phyloP scores from a whole-genome alignment of 495 filamentous ascomycete genomes.

The Penicillium angulare region DNA sequence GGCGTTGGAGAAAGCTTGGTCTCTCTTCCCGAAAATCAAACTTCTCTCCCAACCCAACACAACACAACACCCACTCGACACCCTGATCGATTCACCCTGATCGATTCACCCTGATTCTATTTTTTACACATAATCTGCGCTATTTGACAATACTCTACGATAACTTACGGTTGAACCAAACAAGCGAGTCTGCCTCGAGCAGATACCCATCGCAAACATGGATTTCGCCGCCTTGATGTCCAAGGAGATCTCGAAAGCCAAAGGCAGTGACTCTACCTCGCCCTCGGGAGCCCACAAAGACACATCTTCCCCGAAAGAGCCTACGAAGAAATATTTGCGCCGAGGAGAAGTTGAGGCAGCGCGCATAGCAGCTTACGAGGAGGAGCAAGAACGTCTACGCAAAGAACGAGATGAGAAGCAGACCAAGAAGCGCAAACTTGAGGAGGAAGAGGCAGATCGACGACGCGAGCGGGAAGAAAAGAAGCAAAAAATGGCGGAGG shows the following conservation, averaged over 20 bases:
- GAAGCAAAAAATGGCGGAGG: slow-evolving; percentile 74
- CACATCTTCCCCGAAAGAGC: no score
- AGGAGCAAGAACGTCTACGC: slow-evolving; percentile 70
- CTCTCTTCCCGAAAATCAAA: not conserved
- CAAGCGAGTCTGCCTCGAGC: not conserved
- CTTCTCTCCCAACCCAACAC: not conserved
- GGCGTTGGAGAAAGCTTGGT: not conserved
- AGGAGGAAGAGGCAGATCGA: slow-evolving; percentile 77
- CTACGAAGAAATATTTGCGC: slow-evolving; percentile 76
- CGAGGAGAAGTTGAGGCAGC: slow-evolving; percentile 83
- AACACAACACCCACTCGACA: no score
- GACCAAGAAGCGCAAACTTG: slow-evolving; percentile 79
- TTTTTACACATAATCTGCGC: no score
- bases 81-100: no score
- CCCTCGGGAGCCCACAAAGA: slow-evolving; percentile 18
- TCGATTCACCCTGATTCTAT: no score
- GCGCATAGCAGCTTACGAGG: slow-evolving; percentile 75
- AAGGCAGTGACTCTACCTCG: slow-evolving; percentile 40
- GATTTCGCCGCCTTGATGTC: slow-evolving; percentile 93
- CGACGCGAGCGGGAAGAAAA: slow-evolving; percentile 73
- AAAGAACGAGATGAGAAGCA: slow-evolving; percentile 64
- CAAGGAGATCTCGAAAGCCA: slow-evolving; percentile 80
- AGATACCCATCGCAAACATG: slow-evolving; percentile 54
- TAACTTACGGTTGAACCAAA: no score
- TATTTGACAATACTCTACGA: no score